Evolutionary conservation across 1,284 basidiomycete species (phyloP).

Genomic region (Melanopsichium pennsylvanicum): DNA sequence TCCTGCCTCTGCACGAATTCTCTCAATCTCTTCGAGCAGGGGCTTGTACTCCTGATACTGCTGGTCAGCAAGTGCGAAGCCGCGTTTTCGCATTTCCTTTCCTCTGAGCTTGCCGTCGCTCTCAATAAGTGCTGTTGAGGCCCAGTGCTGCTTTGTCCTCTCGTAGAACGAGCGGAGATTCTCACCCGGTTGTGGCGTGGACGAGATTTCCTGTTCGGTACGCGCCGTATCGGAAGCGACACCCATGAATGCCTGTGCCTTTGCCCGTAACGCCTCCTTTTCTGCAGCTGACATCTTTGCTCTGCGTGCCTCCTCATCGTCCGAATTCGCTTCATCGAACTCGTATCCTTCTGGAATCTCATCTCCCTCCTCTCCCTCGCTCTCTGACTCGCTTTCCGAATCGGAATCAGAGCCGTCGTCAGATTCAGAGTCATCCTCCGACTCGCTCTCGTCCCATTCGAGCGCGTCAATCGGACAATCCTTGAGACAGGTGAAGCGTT

Average conservation of each 20-base stretch:
- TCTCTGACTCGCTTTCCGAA: constrained; percentile 31
- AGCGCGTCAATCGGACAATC: constrained; percentile 62
- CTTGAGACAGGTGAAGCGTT: constrained; percentile 60
- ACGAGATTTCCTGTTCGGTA: constrained; percentile 77
- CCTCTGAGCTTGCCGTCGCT: constrained; percentile 74
- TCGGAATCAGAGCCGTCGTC: constrained; percentile 31
- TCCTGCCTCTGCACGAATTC: constrained; percentile 83
- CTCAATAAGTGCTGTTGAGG: constrained; percentile 73
- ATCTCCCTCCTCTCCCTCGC: constrained; percentile 48
- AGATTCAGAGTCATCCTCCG: constrained; percentile 44
- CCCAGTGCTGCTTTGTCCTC: constrained; percentile 76
- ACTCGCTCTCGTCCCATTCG: constrained; percentile 62
- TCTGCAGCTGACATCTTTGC: constrained; percentile 41
- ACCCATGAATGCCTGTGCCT: constrained; percentile 78
- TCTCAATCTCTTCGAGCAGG: constrained; percentile 72
- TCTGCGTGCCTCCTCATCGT: constrained; percentile 25
- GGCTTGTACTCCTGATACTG: constrained; percentile 63
- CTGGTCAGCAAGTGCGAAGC: constrained; percentile 60
- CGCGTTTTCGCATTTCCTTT: constrained; percentile 80
- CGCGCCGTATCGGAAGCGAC: constrained; percentile 74
- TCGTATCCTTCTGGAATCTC: constrained; percentile 54
- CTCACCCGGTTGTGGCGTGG: constrained; percentile 88
- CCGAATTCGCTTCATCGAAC: constrained; percentile 35
- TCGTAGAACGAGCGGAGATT: constrained; percentile 84
- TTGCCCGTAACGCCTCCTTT: constrained; percentile 71